phyloP scores from a whole-genome alignment of 108 stramenopile species.

The Aurantiochytrium sp. region DNA sequence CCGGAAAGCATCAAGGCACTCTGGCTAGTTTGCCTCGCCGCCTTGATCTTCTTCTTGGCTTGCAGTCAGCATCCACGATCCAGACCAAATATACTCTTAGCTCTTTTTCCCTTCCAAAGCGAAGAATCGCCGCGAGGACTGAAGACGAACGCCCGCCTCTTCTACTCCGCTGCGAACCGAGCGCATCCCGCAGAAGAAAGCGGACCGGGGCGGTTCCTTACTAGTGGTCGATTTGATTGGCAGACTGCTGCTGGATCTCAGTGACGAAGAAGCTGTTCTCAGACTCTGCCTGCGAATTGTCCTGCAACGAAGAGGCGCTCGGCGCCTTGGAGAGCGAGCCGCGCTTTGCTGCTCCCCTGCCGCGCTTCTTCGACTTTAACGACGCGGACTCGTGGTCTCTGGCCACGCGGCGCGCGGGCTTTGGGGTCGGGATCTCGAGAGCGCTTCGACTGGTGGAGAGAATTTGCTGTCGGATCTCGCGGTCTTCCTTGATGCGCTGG shows the following conservation, averaged over 20 bases:
- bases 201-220: no score
- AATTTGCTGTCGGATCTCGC: conserved; percentile 34
- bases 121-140: not conserved
- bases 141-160: no score
- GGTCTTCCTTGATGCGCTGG: conserved; percentile 35
- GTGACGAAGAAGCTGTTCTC: conserved; percentile 29
- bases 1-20: no score
- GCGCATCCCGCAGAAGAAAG: no score
- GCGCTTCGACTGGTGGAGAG: not conserved
- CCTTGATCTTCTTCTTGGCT: not conserved
- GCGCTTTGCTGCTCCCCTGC: not conserved
- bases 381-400: no score
- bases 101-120: not conserved
- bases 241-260: not conserved
- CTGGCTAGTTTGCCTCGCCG: no score
- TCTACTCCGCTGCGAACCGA: no score
- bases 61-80: no score
- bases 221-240: not conserved
- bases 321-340: not conserved
- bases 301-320: not conserved
- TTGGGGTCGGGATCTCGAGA: not conserved
- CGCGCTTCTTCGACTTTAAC: not conserved
- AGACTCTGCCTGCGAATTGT: not conserved
- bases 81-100: no score
- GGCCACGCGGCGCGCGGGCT: no score